Base-by-base conservation (phyloP, 2,329 filamentous ascomycete genomes). In the Anisogramma anomala region DNA sequence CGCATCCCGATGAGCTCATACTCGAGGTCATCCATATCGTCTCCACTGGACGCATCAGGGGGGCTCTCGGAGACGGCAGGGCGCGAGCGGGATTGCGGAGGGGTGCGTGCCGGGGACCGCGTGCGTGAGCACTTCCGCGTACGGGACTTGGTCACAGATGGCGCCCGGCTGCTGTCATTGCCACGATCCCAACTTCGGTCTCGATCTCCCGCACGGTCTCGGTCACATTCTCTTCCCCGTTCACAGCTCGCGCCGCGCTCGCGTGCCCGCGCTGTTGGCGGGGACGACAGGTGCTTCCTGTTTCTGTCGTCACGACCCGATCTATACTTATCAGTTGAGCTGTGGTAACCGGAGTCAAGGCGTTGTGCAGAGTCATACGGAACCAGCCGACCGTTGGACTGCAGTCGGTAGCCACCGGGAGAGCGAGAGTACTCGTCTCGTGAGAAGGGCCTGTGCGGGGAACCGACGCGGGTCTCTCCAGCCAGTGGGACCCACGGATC, bases 11-110 rank as follows among this genome's bases (percentile, higher is more conserved):
- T 26, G 13, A 46, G 44, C 42, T 49, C 47, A 28, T 47, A 45
- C 20, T 47, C 47, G n/a, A 47, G 40, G 14, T 47, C 47, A 14
- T 43, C 42, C 33, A 48, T 41, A n/a, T 45, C 42, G 27, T 38
- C 30, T 7, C 45, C 47, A 32, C 45, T 41, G 33, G 14, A 27
- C 6, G 20, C 25, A 9, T 32, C 41, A 10, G 33, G 25, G 9
- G 41, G 36, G 9, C 25, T 41, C 4, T 36, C 34, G 18, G 45
- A 33, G 27, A 28, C n/a, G 11, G 31, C 31, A 25, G 38, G 34
- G 8, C n/a, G 43, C 6, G 43, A 39, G 13, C 34, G 34, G 8
- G 28, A 33, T 7, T 13, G 26, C 10, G 26, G 11, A 9, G 30
- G 18, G 23, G 41, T 39, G 17, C 41, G n/a, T 3, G 27, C 13